Evolutionary conservation across 257 asterid genomes (phyloP).

Genomic region (Gentiana dahurica): DNA sequence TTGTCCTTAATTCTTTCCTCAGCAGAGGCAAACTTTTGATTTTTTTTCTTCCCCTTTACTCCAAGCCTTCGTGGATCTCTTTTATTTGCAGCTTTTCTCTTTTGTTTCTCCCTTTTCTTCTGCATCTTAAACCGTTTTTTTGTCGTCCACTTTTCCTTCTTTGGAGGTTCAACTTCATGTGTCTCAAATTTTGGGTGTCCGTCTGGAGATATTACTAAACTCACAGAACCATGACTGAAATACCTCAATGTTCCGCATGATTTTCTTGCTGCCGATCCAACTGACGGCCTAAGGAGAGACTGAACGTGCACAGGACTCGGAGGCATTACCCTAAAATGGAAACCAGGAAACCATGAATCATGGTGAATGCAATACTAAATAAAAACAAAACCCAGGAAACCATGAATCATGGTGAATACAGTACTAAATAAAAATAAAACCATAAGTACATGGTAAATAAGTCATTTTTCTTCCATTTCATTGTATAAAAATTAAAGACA

Average conservation of each 20-base stretch:
- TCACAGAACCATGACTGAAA: conserved; percentile 52
- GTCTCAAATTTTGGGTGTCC: conserved; percentile 78
- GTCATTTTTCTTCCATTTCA: too few species aligned
- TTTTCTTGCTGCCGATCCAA: conserved; percentile 11
- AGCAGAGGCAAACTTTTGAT: conserved; percentile 56
- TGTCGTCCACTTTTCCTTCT: conserved; percentile 73
- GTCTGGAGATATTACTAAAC: conserved; percentile 54
- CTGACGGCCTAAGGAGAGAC: conserved; percentile 9
- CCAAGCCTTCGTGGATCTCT: conserved; percentile 82
- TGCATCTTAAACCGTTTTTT: conserved; percentile 67
- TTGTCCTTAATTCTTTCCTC: conserved; percentile 81
- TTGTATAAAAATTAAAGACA: too few species aligned
- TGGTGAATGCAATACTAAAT: too few species aligned
- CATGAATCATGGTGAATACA: too few species aligned
- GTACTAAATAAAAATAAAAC: too few species aligned
- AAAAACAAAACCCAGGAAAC: too few species aligned
- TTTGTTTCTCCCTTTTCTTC: conserved; percentile 55
- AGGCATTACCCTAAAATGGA: conserved; percentile 21
- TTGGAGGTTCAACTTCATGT: conserved; percentile 63
- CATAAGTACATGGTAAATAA: too few species aligned
- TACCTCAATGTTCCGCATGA: conserved; percentile 23
- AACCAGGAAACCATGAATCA: not conserved
- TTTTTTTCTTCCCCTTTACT: conserved; percentile 49
- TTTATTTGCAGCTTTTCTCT: conserved; percentile 71
- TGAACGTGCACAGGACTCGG: conserved; percentile 5